Conservation (phyloP, 2,329 filamentous ascomycete species). For the Sporothrix schenckii region DNA sequence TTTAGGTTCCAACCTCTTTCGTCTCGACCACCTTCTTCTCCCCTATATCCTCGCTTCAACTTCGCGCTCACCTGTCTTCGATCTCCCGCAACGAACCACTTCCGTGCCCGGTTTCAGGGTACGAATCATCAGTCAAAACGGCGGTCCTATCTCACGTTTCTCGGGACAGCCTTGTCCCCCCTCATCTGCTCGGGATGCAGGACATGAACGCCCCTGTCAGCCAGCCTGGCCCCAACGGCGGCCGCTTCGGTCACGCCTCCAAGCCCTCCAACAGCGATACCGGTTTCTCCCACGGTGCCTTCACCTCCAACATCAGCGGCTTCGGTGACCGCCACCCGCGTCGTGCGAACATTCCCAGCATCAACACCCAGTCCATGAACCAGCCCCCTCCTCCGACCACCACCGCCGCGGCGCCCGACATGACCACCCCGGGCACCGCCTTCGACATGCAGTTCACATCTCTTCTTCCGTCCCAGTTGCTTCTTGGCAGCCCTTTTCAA, state of each 20-base stretch:
- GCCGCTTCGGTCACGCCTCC: constrained; percentile 71
- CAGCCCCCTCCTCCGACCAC: constrained; percentile 49
- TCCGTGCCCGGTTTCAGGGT: constrained; percentile 56
- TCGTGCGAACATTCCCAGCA: constrained; percentile 82
- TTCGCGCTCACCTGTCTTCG: constrained; percentile 6
- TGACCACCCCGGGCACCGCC: constrained; percentile 82
- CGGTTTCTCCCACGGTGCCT: constrained; percentile 90
- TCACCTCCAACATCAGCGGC: constrained; percentile 80
- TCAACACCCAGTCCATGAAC: constrained; percentile 78
- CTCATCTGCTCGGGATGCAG: constrained; percentile 90
- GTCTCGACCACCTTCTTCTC: not conserved
- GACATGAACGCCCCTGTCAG: constrained; percentile 67
- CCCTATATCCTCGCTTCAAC: not conserved
- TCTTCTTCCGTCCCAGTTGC: constrained; percentile 87
- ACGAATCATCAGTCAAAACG: constrained; percentile 72
- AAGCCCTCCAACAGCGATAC: constrained; percentile 84
- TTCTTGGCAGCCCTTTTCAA: constrained; percentile 95
- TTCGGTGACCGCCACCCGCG: constrained; percentile 87
- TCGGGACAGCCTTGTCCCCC: constrained; percentile 84
- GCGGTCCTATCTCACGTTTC: constrained; percentile 75
- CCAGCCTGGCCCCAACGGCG: constrained; percentile 60
- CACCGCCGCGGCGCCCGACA: constrained; percentile 61
- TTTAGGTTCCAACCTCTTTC: constrained; percentile 5
- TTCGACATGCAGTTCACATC: constrained; percentile 99
- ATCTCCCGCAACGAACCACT: constrained; percentile 37